Base-by-base conservation (phyloP, 345 rosid species). In the Eutrema japonicum region DNA sequence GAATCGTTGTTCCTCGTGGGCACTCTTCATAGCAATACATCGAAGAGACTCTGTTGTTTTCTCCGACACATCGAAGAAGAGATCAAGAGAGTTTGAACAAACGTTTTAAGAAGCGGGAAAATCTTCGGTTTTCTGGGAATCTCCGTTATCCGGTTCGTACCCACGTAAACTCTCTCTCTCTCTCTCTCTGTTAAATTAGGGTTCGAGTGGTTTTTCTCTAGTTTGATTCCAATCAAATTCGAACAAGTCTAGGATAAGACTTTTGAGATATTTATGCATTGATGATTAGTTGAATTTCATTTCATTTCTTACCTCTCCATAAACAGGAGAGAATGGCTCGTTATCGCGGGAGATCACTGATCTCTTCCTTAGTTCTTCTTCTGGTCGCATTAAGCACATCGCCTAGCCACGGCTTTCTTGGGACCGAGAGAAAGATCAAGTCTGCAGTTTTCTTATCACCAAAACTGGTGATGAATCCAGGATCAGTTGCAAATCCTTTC, bases 371-470 rank as follows among this genome's bases (percentile, higher is more conserved):
- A 50, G 16, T 57, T 71, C 57, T 78, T 72, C 47, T 72, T 26
- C 59, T 85, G 27, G 14, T 81, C 53, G 50, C 60, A 6, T 61
- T 52, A 62, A 68, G 51, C 54, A 33, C 74, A 38, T 67, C 83
- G 2, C 18, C 27, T 4, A 69, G 77, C 27, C 74, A 71, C 16
- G 82, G 80, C 9, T 56, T 48, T 48, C 10, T 22, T 22, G 47
- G 46, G 26, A 69, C 75, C 5, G 83, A 78, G 68, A 75, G 69
- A 1, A 64, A 66, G 72, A 68, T 85, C n/a, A 84, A 83, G 42
- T 68, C 93, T 41, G 83, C 83, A 27, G 82, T 78, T 60, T 88
- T 91, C 41, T 79, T 87, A 4, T 89, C 98, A 13, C 93, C 98
- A 2, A 74, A 78, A 59, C 88, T 89, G 53, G 90, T 72, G 52